Evolutionary conservation across 2,329 filamentous ascomycete species (phyloP), one percentile per base, ranked within the genome.

Genomic region (Aspergillus transmontanensis): DNA sequence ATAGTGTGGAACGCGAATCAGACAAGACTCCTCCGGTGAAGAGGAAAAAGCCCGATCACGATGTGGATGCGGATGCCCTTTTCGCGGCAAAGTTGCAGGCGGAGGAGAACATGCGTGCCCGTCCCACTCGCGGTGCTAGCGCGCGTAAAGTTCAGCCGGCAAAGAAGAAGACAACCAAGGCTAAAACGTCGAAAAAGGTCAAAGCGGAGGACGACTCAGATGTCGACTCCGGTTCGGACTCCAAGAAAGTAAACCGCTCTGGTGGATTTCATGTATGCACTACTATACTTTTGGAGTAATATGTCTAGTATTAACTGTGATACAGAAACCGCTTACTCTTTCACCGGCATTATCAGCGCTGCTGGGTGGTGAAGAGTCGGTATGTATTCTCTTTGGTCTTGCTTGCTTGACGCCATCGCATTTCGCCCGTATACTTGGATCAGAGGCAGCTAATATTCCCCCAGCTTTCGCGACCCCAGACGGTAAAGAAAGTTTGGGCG

Each of bases 401-500:
- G 5, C 46, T 43, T 54, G 16, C n/a, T 57, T 21, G 28, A 28
- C 4, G 9, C 34, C 36, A 2, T 61, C 26, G 28, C 59, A 32
- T 36, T 3, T 61, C 26, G 26, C 59, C 11, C 23, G 39, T n/a
- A 32, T 32, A 6, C 1, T 34, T n/a, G 48, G 14, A 30, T 6
- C 2, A 26, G 5, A 21, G 10, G 4, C 48, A 46, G 58, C 74
- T 76, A 65, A 78, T 60, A 28, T 3, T 16, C 9, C 11, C 34
- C 55, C 73, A 97, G 89, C 86, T 99, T 26, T 96, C 95, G 19
- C 90, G 95, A 46, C 94, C 95, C 0, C 93, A 98, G 77, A 94
- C 94, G 0, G 95, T 99, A 71, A 98, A 98, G 83, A 91, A 91
- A 76, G 89, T 99, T 59, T 99, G 95, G 95, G 89, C 90, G 65